A percentile compares a stretch with the other conserved stretches of the same genome.
Conservation (phyloP, 2,329 filamentous ascomycete species). For the Lasiodiplodia theobromae region DNA sequence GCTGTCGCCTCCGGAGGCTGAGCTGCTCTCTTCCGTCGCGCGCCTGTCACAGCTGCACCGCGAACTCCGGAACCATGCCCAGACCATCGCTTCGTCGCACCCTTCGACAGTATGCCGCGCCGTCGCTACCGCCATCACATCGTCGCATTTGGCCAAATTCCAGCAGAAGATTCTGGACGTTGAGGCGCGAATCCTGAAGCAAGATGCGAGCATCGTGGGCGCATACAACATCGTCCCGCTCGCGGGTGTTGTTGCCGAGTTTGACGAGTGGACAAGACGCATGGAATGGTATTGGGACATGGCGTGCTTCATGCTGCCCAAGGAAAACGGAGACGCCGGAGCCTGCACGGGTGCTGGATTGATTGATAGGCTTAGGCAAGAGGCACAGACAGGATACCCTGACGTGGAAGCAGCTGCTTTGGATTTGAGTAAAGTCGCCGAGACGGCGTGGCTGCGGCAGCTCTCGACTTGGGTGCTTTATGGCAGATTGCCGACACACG, state of each 20-base stretch:
- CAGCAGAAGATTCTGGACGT: conserved; percentile 85
- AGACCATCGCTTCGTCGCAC: conserved; percentile 73
- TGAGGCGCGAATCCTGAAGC: conserved; percentile 76
- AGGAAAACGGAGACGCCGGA: conserved; percentile 21
- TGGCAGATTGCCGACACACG: conserved; percentile 79
- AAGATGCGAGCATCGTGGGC: conserved; percentile 81
- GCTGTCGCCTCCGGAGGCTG: conserved; percentile 79
- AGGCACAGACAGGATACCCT: conserved; percentile 85
- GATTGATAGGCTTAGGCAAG: conserved; percentile 77
- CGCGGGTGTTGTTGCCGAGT: conserved; percentile 82
- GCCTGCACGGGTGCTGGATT: conserved; percentile 72
- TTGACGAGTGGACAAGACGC: conserved; percentile 82
- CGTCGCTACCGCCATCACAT: conserved; percentile 78
- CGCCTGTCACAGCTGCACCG: conserved; percentile 81
- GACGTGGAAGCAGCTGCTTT: conserved; percentile 82
- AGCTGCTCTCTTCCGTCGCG: conserved; percentile 78
- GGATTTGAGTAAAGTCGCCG: conserved; percentile 76
- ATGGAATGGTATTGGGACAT: conserved; percentile 87
- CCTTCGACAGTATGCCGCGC: conserved; percentile 85
- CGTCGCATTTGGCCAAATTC: conserved; percentile 78
- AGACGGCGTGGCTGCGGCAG: conserved; percentile 91
- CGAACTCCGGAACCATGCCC: conserved; percentile 71
- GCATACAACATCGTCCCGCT: conserved; percentile 93
- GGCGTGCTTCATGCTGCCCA: conserved; percentile 70
- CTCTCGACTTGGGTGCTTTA: conserved; percentile 91